Percentiles rank a stretch among this genome's conserved stretches.
These are phyloP conservation scores for Thinopyrum elongatum DNA, from an alignment of 176 grass and related monocot genomes.

Conservation along the genomic window DNA sequence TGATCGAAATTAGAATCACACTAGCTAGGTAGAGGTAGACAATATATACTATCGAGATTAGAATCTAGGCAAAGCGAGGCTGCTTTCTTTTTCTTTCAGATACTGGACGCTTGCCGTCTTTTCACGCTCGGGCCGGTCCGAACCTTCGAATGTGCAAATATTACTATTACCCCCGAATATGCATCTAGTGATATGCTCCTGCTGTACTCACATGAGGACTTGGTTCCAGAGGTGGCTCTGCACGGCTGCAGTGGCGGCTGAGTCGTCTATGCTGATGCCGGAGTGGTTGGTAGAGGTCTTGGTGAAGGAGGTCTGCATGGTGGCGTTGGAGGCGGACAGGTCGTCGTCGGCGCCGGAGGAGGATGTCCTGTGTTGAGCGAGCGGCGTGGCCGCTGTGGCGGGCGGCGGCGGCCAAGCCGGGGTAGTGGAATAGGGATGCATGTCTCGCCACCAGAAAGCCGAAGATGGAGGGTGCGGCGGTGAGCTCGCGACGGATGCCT, in stretches of 20 bases:
- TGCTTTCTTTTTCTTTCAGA: conserved; percentile 28
- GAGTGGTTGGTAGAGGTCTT: conserved; percentile 50
- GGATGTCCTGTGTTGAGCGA: neutral
- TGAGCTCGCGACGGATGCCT: conserved; percentile 76
- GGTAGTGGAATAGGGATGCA: conserved; percentile 37
- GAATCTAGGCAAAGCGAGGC: conserved; percentile 42
- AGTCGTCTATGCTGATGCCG: conserved; percentile 73
- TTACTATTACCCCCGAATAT: neutral
- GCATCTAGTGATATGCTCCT: neutral
- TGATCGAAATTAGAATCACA: neutral
- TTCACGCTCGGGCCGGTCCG: neutral
- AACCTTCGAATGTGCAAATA: conserved; percentile 35
- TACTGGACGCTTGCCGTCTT: conserved; percentile 53
- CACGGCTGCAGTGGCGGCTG: conserved; percentile 20
- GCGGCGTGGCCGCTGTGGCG: neutral
- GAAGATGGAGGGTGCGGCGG: conserved; percentile 23
- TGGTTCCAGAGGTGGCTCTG: conserved; percentile 93
- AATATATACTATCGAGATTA: conserved; percentile 42
- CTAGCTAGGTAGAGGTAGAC: conserved; percentile 14
- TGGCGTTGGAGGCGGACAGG: conserved; percentile 51
- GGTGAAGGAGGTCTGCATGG: conserved; percentile 50
- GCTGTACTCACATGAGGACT: conserved; percentile 70
- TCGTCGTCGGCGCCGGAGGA: conserved; percentile 37
- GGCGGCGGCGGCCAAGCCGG: conserved; percentile 25
- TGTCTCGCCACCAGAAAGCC: conserved; percentile 59